These are phyloP conservation scores for Bacidia rubella DNA, from an alignment of 495 filamentous ascomycete species.

Conservation along the genomic window DNA sequence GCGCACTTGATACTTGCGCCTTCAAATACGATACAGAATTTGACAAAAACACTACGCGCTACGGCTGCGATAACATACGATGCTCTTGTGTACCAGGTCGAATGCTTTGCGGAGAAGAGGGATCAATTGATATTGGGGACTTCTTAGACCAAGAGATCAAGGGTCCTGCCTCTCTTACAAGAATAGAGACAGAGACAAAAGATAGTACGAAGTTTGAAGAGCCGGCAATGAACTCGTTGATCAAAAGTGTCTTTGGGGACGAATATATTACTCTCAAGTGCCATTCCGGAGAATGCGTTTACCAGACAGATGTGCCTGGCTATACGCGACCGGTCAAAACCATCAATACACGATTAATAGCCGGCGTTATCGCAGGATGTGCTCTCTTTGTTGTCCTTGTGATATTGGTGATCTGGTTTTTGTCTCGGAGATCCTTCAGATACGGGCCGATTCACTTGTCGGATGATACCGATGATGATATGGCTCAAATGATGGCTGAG, in stretches of 20 bases:
- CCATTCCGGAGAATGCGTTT: conserved; percentile 78
- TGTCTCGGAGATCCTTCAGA: conserved; percentile 57
- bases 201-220: conserved; percentile 75
- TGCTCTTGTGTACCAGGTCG: conserved; percentile 84
- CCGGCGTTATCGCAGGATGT: conserved; percentile 79
- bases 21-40: conserved; percentile 54
- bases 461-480: conserved; percentile 85
- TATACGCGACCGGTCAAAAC: conserved; percentile 79
- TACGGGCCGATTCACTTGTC: conserved; percentile 63
- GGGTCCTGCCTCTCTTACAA: conserved; percentile 73
- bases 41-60: conserved; percentile 66
- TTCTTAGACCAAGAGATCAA: conserved; percentile 69
- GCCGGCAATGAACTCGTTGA: conserved; percentile 78
- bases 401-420: conserved; percentile 74
- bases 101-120: conserved; percentile 83
- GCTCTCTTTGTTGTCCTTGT: conserved; percentile 76
- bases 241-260: conserved; percentile 80
- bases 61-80: conserved; percentile 68
- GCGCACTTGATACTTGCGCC: conserved; percentile 65
- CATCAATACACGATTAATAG: conserved; percentile 95
- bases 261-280: conserved; percentile 74
- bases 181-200: conserved; percentile 40
- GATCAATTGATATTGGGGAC: conserved; percentile 81
- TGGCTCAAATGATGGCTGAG: conserved; percentile 69
- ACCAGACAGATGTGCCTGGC: conserved; percentile 82